phyloP scores from a whole-genome alignment of 1,284 basidiomycete species.

The Cystobasidium pallidum region DNA sequence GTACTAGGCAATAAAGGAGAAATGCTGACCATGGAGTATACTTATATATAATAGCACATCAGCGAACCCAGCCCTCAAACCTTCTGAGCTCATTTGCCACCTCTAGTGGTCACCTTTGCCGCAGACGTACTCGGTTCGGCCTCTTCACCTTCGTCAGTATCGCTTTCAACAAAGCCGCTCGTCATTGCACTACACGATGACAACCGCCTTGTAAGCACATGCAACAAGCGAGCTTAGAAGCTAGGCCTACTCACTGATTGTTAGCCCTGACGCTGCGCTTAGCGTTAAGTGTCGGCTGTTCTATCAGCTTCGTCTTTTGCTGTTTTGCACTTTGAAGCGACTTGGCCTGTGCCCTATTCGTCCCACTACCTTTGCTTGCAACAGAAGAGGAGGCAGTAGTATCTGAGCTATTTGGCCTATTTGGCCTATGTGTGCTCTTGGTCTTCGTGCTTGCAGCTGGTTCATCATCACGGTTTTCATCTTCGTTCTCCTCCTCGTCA shows the following conservation, averaged over 20 bases:
- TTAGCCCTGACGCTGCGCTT: slow-evolving; percentile 1
- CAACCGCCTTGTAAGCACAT: background rate
- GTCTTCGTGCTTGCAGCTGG: background rate
- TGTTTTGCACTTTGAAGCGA: background rate
- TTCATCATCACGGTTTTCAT: too few relatives aligned
- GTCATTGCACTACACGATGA: background rate
- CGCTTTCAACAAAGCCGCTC: slow-evolving; percentile 4
- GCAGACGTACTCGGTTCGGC: background rate
- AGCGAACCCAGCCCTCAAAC: slow-evolving; percentile 56
- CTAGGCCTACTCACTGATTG: slow-evolving; percentile 1
- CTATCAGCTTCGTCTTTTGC: slow-evolving; percentile 8
- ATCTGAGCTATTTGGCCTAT: slow-evolving; percentile 20
- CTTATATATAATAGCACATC: slow-evolving; percentile 46
- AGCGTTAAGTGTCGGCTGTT: slow-evolving; percentile 1
- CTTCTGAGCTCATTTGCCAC: slow-evolving; percentile 53
- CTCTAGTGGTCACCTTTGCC: background rate
- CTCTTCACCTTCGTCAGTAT: slow-evolving; percentile 4
- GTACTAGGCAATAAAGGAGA: background rate
- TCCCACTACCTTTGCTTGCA: background rate
- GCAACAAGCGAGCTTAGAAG: background rate
- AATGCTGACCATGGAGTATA: background rate
- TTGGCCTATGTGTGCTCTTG: background rate
- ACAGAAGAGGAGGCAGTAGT: background rate
- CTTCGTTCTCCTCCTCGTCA: too few relatives aligned
- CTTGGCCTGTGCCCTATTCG: background rate